These are phyloP conservation scores for Naganishia vishniacii DNA, from an alignment of 768 basidiomycete genomes.

Conservation along the genomic window DNA sequence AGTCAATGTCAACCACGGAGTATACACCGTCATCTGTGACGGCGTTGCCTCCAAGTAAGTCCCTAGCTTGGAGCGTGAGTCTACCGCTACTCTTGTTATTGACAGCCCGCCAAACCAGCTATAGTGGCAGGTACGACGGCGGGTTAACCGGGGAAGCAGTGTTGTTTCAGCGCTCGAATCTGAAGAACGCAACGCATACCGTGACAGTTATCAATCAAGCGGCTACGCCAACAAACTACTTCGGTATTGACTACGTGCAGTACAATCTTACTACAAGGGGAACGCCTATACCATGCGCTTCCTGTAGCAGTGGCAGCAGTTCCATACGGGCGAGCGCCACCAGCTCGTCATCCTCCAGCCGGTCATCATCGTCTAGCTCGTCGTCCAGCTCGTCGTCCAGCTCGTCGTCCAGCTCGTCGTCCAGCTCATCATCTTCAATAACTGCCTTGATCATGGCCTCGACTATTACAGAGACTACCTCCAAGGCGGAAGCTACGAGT, in stretches of 20 bases:
- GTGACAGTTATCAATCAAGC: conserved; percentile 5
- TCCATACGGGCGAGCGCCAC: neutral
- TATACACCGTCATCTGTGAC: conserved; percentile 9
- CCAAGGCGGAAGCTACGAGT: too few relatives aligned
- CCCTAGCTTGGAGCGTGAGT: neutral
- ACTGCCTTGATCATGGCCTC: too few relatives aligned
- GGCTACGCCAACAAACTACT: neutral
- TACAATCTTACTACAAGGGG: conserved; percentile 8
- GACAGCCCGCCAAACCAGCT: neutral
- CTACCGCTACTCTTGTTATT: neutral
- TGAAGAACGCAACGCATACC: conserved; percentile 16
- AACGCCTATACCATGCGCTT: neutral
- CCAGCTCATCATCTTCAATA: too few relatives aligned
- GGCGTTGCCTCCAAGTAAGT: conserved; percentile 4
- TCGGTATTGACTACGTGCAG: conserved; percentile 16
- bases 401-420: too few relatives aligned
- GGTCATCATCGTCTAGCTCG: too few relatives aligned
- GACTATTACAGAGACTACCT: too few relatives aligned
- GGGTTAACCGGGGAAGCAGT: neutral
- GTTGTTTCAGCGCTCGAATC: neutral
- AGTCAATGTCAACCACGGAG: conserved; percentile 20
- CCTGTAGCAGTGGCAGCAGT: neutral
- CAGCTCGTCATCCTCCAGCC: too few relatives aligned
- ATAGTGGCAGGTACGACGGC: neutral
- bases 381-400: too few relatives aligned